These are phyloP conservation scores for Coniella vitis DNA, from an alignment of 2,329 filamentous ascomycete species.

Conservation along the genomic window DNA sequence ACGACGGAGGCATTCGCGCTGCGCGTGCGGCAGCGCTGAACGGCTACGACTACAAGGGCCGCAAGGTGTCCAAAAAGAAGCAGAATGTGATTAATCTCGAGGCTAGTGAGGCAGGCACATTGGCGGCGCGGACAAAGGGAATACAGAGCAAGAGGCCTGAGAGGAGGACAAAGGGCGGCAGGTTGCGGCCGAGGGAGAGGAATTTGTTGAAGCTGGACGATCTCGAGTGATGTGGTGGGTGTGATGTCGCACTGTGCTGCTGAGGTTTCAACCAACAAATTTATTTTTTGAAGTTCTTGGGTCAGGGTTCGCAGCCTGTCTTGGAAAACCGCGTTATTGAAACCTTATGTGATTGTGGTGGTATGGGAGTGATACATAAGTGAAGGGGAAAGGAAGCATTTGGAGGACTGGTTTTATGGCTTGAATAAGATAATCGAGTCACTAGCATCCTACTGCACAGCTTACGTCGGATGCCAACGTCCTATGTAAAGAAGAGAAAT, in stretches of 20 bases:
- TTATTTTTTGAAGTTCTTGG: too few species aligned
- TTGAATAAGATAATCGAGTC: too few species aligned
- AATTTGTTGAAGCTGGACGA: constrained; percentile 35
- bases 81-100: constrained; percentile 34
- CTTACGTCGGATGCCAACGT: too few species aligned
- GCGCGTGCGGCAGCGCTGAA: constrained; percentile 20
- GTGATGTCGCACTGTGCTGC: not conserved
- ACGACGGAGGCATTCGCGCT: constrained; percentile 42
- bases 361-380: too few species aligned
- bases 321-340: too few species aligned
- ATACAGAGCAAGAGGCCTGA: constrained; percentile 24
- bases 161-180: constrained; percentile 36
- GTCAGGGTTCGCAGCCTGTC: too few species aligned
- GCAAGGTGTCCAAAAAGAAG: constrained; percentile 4
- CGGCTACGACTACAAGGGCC: not conserved
- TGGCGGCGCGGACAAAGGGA: constrained; percentile 31
- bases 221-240: constrained; percentile 11
- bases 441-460: too few species aligned
- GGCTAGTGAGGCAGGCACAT: constrained; percentile 29
- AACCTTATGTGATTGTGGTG: too few species aligned
- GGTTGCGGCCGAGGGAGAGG: constrained; percentile 26
- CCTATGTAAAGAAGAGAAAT: too few species aligned
- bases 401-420: too few species aligned
- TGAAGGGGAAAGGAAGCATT: too few species aligned
- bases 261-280: too few species aligned